Base-by-base conservation (phyloP, 2,329 filamentous ascomycete species). In the Trichothecium sympodiale region DNA sequence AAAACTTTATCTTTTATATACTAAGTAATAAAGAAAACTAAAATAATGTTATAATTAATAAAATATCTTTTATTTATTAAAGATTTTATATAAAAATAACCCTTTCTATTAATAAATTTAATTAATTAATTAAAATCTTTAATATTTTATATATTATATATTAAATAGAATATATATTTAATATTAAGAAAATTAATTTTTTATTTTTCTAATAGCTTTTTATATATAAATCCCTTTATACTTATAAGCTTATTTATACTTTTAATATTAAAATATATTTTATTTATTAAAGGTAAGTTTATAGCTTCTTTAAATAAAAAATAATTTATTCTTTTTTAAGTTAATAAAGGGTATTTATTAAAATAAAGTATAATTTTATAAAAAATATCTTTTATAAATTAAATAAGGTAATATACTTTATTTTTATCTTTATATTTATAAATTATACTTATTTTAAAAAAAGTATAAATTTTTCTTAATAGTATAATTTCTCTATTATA, bases 91-190 rank as follows among this genome's bases (percentile, higher is more conserved):
- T 35, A 20, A 28, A 34, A 30, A 31, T 30, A 16, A 23, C 2
- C 15, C 12, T 27, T 27, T 13, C 14, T 31, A 29, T 30, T 35
- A 16, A 14, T 15, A 23, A 16, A 29, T 32, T 17, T 15, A n/a
- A 17, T 14, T 38, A 38, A 25, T 15, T 38, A 34, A 27, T 29
- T 35, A 38, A 15, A 34, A 13, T 23, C 20, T 23, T 26, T 23
- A 34, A 23, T 5, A 23, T 5, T 35, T 30, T 29, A 20, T 26
- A 26, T 15, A 8, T 36, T 29, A 26, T 35, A 31, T 16, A 31
- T 26, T 15, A 23, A 15, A 30, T 34, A 35, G 20, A 38, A 10
- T 29, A n/a, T 13, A 4, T 25, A 17, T 13, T 17, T 35, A 35
- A 5, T 36, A 29, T 20, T 36, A 30, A 17, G 18, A 20, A 17